Conservation (phyloP, 163 green algal species). For the Volvox carteri region DNA sequence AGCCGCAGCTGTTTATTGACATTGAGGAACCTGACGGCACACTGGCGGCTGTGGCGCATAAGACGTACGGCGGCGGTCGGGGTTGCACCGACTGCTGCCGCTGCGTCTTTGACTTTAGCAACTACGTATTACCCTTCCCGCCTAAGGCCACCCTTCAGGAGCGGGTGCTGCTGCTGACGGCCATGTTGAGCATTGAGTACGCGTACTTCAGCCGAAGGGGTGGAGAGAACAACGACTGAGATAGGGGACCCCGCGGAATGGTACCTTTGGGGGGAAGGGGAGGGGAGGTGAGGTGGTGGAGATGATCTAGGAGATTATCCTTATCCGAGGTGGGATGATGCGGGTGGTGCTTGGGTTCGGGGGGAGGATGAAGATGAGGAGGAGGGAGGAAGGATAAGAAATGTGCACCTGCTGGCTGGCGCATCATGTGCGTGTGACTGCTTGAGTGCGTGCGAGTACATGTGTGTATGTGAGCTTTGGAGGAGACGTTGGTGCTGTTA, state of each 20-base stretch:
- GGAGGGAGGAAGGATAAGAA: background rate
- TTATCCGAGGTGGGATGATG: background rate
- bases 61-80: constrained; percentile 38
- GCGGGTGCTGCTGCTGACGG: constrained; percentile 25
- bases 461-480: background rate
- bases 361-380: background rate
- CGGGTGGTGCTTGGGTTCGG: background rate
- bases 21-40: constrained; percentile 7
- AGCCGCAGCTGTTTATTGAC: constrained; percentile 45
- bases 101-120: constrained; percentile 36
- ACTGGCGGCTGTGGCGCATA: background rate
- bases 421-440: background rate
- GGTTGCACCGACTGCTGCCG: constrained; percentile 16
- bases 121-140: constrained; percentile 46
- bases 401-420: background rate
- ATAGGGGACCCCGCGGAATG: background rate
- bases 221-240: constrained; percentile 22
- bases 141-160: constrained; percentile 26
- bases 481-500: background rate
- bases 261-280: background rate
- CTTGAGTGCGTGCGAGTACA: background rate
- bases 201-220: constrained; percentile 22
- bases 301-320: background rate
- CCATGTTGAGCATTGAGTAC: constrained; percentile 22
- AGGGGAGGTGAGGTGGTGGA: background rate